These are phyloP conservation scores for Aspergillus persii DNA, from an alignment of 2,329 filamentous ascomycete genomes.

Conservation along the genomic window DNA sequence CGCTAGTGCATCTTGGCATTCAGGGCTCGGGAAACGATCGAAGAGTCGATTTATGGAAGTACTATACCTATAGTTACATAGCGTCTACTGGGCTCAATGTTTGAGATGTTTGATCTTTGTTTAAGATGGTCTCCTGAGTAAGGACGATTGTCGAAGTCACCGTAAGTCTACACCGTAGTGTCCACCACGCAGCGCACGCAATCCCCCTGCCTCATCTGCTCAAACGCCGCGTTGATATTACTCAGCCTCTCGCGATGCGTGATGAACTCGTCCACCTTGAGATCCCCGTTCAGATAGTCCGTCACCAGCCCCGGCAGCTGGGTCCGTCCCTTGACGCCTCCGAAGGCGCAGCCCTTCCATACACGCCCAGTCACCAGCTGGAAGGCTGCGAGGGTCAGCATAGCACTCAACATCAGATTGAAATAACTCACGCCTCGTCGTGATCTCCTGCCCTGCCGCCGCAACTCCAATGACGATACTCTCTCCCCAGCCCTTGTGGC, in stretches of 20 bases:
- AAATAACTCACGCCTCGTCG: conserved; percentile 72
- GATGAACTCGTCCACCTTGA: conserved; percentile 99
- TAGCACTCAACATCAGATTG: neutral
- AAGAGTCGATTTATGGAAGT: too few relatives aligned
- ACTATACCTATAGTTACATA: too few relatives aligned
- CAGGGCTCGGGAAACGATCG: too few relatives aligned
- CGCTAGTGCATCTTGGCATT: too few relatives aligned
- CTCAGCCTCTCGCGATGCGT: conserved; percentile 81
- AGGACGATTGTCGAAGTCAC: too few relatives aligned
- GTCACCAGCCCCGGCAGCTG: conserved; percentile 82
- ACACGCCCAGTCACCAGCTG: conserved; percentile 95
- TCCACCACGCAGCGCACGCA: conserved; percentile 92
- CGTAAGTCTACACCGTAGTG: conserved; percentile 37
- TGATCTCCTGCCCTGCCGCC: conserved; percentile 92
- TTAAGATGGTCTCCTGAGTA: too few relatives aligned
- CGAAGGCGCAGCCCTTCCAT: conserved; percentile 96
- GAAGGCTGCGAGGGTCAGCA: conserved; percentile 64
- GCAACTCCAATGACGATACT: conserved; percentile 97
- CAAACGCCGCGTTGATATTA: conserved; percentile 84
- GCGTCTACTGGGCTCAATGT: too few relatives aligned
- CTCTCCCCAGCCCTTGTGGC: conserved; percentile 99
- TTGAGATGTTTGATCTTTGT: too few relatives aligned
- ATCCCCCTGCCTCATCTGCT: conserved; percentile 90
- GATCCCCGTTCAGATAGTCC: conserved; percentile 81
- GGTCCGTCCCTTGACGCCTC: conserved; percentile 92